A percentile compares a stretch with the other conserved stretches of the same genome.
Conservation (phyloP, 169 alveolate species). For the Cryptosporidium xiaoi region DNA sequence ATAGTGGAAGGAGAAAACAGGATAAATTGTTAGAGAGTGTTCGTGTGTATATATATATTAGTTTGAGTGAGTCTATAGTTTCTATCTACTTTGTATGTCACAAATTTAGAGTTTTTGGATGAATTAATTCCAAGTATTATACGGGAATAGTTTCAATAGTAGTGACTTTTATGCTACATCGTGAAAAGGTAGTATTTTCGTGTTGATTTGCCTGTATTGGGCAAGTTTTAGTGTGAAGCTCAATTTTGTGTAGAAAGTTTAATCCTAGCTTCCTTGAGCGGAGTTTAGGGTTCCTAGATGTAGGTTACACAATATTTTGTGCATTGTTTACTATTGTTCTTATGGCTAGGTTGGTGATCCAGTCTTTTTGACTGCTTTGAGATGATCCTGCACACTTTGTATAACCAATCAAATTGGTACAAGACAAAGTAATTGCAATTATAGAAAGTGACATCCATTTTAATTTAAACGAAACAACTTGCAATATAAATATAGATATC, state of each 20-base stretch:
- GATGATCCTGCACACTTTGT: conserved; percentile 77
- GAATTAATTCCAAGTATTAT: background rate
- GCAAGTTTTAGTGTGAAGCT: background rate
- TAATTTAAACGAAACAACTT: conserved; percentile 76
- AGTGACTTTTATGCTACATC: too few relatives aligned
- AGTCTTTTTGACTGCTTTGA: conserved; percentile 74
- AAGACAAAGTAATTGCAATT: conserved; percentile 77
- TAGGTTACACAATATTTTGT: conserved; percentile 20
- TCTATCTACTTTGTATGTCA: too few relatives aligned
- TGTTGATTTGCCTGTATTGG: background rate
- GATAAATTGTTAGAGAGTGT: too few relatives aligned
- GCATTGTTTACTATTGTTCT: conserved; percentile 26
- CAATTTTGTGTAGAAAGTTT: background rate
- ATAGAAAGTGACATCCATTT: conserved; percentile 78
- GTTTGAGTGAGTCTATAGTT: too few relatives aligned
- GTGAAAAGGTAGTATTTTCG: too few relatives aligned
- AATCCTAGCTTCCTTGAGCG: background rate
- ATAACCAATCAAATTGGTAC: conserved; percentile 79
- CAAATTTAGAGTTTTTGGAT: too few relatives aligned
- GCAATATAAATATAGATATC: conserved; percentile 75
- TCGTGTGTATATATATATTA: too few relatives aligned
- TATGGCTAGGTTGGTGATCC: conserved; percentile 79
- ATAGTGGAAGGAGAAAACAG: too few relatives aligned
- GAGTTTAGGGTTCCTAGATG: background rate
- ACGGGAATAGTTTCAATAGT: background rate